A percentile compares a stretch with the other conserved stretches of the same genome.
These are phyloP conservation scores for Aspergillus wentii DNA, from an alignment of 495 filamentous ascomycete genomes.

Conservation along the genomic window DNA sequence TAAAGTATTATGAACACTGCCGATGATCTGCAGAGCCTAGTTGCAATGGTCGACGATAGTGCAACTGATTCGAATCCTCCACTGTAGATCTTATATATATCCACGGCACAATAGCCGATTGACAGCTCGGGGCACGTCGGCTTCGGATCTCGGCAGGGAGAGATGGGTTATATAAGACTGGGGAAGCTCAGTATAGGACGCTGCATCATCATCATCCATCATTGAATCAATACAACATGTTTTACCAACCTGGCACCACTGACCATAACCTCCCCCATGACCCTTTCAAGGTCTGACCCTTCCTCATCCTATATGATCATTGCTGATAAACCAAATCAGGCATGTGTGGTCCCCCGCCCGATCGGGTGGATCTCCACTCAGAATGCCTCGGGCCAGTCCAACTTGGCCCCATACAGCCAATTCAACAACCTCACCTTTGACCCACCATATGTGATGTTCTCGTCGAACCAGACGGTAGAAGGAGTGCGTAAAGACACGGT, in stretches of 20 bases:
- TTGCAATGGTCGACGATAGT: too few relatives aligned
- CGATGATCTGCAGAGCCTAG: too few relatives aligned
- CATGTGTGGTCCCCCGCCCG: slow-evolving; percentile 36
- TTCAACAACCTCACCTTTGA: slow-evolving; percentile 60
- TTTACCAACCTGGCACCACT: slow-evolving; percentile 29
- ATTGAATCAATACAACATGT: slow-evolving; percentile 18
- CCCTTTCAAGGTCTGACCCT: slow-evolving; percentile 33
- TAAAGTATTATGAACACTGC: too few relatives aligned
- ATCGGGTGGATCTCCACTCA: slow-evolving; percentile 45
- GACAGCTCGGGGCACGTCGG: too few relatives aligned
- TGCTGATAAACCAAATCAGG: slow-evolving; percentile 11
- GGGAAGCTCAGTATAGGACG: too few relatives aligned
- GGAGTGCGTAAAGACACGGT: slow-evolving; percentile 48
- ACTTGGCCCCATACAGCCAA: slow-evolving; percentile 54
- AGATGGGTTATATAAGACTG: too few relatives aligned
- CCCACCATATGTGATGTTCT: slow-evolving; percentile 55
- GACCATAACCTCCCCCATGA: slow-evolving; percentile 35
- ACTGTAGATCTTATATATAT: too few relatives aligned
- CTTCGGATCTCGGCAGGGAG: too few relatives aligned
- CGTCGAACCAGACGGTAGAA: slow-evolving; percentile 42
- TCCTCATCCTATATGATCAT: background rate
- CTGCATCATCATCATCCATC: background rate
- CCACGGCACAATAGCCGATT: too few relatives aligned
- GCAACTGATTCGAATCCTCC: too few relatives aligned
- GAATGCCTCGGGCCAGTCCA: slow-evolving; percentile 27